These are phyloP conservation scores for Aspergillus hiratsukae DNA, from an alignment of 2,329 filamentous ascomycete species.

Conservation along the genomic window DNA sequence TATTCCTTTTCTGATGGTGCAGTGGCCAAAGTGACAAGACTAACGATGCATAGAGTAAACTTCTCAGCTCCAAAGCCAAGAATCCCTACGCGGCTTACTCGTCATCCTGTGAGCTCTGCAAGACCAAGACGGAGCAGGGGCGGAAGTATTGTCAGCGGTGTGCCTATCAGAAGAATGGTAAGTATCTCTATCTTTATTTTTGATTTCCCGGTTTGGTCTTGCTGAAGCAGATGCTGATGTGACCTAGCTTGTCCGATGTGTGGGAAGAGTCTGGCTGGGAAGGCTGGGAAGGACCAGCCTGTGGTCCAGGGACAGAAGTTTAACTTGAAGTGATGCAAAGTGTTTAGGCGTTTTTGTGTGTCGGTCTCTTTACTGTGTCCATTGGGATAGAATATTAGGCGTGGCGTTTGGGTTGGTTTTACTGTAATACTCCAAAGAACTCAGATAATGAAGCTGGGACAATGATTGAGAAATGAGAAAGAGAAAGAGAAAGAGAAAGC, in stretches of 20 bases:
- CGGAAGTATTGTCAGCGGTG: conserved; percentile 59
- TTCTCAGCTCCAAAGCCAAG: conserved; percentile 60
- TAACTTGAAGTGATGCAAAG: conserved; percentile 51
- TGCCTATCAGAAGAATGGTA: conserved; percentile 59
- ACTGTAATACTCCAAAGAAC: background rate
- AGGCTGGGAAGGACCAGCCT: conserved; percentile 45
- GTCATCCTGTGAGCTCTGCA: conserved; percentile 58
- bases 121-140: conserved; percentile 60
- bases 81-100: conserved; percentile 63
- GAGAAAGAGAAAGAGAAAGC: conserved; percentile 25
- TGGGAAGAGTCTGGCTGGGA: conserved; percentile 52
- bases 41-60: conserved; percentile 50
- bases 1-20: background rate
- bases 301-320: conserved; percentile 59
- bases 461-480: conserved; percentile 18
- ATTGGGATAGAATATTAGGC: conserved; percentile 2
- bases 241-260: conserved; percentile 58
- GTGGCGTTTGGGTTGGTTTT: conserved; percentile 8
- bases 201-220: background rate
- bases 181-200: conserved; percentile 22
- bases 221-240: conserved; percentile 13
- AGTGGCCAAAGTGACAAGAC: background rate
- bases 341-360: conserved; percentile 1
- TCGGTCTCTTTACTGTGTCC: background rate
- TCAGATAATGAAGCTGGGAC: background rate